Base-by-base conservation (phyloP, 1,139 yeast species). In the Ogataea hybrid region DNA sequence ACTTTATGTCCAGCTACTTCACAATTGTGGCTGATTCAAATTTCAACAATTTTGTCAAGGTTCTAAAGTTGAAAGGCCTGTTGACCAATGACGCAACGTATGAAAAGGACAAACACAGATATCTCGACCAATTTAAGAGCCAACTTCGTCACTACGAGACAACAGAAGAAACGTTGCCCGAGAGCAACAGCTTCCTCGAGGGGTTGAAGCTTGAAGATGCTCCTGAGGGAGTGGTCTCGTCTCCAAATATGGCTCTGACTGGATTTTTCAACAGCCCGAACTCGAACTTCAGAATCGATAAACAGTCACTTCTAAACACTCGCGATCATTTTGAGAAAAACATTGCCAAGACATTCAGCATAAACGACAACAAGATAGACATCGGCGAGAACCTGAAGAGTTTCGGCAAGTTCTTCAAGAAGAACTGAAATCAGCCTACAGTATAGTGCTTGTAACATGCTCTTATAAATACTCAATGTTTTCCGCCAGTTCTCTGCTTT, bases 21-120 rank as follows among this genome's bases (percentile, higher is more conserved):
- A 73, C 73, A 47, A 67, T 83, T 16, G 73, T 87, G 47, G 84
- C 84, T 3, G 96, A 87, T 61, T 71, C 70, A 40, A 79, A 81
- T 15, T 62, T 75, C 20, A 63, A 66, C 12, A 87, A 87, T 56
- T 86, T 86, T 57, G 60, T 65, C 46, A 86, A 84, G 57, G 67
- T 87, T 5, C 67, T 87, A 42, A 75, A 71, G 25, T 68, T 86
- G 47, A 86, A 85, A 61, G 82, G 84, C 6, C 67, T 81, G 16
- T 48, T 69, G 2, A 48, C 53, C 8, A 50, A 46, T 25, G 59
- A 56, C 18, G 43, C 52, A 0, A 48, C 53, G 7, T 52, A 53
- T 23, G 64, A 65, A 41, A 57, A 62, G 25, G 73, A 71, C 40
- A 79, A 76, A 37, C 58, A 63, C 31, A 72, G 74, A 50, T 82